Base-by-base conservation (phyloP, 352 stramenopile genomes). In the Globisporangium radiosum region DNA sequence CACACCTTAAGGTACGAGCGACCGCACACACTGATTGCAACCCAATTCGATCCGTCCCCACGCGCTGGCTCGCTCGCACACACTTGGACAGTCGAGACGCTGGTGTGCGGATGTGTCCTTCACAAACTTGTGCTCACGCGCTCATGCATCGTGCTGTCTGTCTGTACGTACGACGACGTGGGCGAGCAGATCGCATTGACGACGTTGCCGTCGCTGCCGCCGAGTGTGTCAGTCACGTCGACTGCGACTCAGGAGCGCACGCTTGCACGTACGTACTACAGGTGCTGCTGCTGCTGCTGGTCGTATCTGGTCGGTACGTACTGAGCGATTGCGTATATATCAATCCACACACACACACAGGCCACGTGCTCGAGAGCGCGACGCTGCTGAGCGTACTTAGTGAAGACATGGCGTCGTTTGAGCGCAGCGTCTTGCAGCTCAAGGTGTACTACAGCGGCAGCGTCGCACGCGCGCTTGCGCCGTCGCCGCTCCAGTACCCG, bases 391-490 rank as follows among this genome's bases (percentile, higher is more conserved):
- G 87, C 64, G 84, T 96, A 37, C 68, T 89, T 45, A 77, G 76
- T 39, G 79, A 95, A 63, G 87, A 97, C 69, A 90, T 91, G 59
- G 75, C 72, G 40, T 79, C 74, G 4, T 95, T 97, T 59, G 82
- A 96, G 63, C 87, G 90, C 66, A 90, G 81, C 71, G 85, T 97
- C 63, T 79, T 89, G 50, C 90, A 96, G 63, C 75, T 97, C 43
- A 95, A 95, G 63, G 72, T 90, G 15, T 97, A 94, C 65, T 94
- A 96, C 72, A 75, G 70, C 63, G 66, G 64, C 15, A 63, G 73
- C 10, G 70, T 68, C 25, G 59, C 67, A 6, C 57, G 45, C 5
- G 9, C 78, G 62, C 62, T 90, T 9, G 50, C 71, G 14, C 71
- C 78, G 9, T 97, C 90, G 55, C 67, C 73, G 19, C 79, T 95